These are phyloP conservation scores for Colletotrichum shisoi DNA, from an alignment of 2,329 filamentous ascomycete species.

Conservation along the genomic window DNA sequence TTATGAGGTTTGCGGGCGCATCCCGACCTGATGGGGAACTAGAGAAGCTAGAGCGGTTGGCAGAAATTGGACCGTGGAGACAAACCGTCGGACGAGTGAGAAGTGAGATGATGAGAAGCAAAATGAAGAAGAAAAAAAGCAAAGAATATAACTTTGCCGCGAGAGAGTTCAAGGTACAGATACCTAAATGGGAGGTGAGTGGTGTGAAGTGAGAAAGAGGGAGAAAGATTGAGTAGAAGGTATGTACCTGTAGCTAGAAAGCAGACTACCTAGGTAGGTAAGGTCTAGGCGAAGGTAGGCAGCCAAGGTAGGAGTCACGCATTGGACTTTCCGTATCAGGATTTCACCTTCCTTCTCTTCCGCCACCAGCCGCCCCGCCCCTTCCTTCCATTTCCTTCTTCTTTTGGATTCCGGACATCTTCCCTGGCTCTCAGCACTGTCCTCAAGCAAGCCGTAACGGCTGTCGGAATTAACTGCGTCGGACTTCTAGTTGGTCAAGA, in stretches of 20 bases:
- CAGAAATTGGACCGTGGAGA: slow-evolving; percentile 22
- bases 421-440: not conserved
- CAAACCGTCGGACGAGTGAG: slow-evolving; percentile 25
- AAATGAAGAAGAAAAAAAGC: slow-evolving; percentile 21
- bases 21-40: slow-evolving; percentile 21
- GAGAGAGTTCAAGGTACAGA: not conserved
- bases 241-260: not conserved
- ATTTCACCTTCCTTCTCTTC: slow-evolving; percentile 23
- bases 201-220: no score
- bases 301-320: not conserved
- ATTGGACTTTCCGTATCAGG: not conserved
- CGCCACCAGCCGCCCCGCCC: not conserved
- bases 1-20: not conserved
- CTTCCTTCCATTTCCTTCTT: slow-evolving; percentile 1
- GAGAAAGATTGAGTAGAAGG: no score
- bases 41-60: slow-evolving; percentile 6
- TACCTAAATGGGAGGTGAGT: no score
- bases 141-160: not conserved
- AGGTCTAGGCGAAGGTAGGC: no score
- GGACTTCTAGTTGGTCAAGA: not conserved
- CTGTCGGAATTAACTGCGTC: not conserved
- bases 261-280: not conserved
- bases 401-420: not conserved
- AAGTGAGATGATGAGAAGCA: slow-evolving; percentile 7
- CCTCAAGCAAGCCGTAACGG: slow-evolving; percentile 2